A percentile compares a stretch with the other conserved stretches of the same genome.
Evolutionary conservation across 1,284 basidiomycete species (phyloP).

Genomic region (Ceratobasidium sp.): DNA sequence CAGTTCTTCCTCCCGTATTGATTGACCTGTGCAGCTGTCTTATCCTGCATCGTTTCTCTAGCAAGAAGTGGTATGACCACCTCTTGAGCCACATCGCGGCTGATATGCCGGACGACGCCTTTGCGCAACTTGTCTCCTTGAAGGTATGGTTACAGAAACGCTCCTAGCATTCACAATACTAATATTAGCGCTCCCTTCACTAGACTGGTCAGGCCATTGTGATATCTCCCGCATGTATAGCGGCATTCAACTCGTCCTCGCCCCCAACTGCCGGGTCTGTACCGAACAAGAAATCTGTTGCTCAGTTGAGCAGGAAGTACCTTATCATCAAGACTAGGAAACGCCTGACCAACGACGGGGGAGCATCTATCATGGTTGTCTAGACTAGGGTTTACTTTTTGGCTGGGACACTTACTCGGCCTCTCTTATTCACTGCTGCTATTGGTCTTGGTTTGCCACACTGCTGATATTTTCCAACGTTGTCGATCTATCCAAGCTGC

Average conservation of each 20-base stretch:
- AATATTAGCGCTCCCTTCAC: background rate
- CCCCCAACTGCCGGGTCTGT: conserved; percentile 19
- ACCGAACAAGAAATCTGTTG: conserved; percentile 12
- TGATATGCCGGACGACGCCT: conserved; percentile 67
- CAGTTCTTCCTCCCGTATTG: conserved; percentile 71
- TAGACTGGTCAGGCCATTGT: conserved; percentile 45
- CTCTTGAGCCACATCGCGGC: conserved; percentile 72
- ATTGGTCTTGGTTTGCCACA: background rate
- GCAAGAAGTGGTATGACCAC: conserved; percentile 77
- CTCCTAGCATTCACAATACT: background rate
- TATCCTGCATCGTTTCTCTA: conserved; percentile 76
- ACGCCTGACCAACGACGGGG: conserved; percentile 44
- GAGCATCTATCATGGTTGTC: conserved; percentile 44
- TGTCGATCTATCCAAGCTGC: no score
- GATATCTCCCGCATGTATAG: conserved; percentile 44
- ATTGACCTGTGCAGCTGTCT: conserved; percentile 73
- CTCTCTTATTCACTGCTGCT: background rate
- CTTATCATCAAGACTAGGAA: conserved; percentile 44
- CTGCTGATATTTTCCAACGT: no score
- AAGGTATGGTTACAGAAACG: conserved; percentile 58
- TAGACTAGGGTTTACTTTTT: background rate
- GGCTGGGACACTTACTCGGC: no score
- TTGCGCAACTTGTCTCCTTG: conserved; percentile 71
- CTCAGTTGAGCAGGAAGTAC: conserved; percentile 42
- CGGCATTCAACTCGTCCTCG: conserved; percentile 30